Conservation (phyloP, 2,329 filamentous ascomycete genomes). For the Tolypocladium guangdongense region DNA sequence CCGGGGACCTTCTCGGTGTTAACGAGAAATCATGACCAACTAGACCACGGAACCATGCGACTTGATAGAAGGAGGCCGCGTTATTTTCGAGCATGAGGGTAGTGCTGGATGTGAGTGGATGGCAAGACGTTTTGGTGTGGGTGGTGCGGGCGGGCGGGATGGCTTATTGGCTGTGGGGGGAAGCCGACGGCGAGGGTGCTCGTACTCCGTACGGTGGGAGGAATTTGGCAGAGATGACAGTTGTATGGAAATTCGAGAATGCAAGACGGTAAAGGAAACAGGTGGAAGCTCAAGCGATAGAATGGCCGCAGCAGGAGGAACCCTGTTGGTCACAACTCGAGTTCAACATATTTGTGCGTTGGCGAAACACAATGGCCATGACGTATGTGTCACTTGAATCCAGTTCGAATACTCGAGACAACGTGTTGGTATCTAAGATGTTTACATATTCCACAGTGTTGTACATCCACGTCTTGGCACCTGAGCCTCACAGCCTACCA, state of each 20-base stretch:
- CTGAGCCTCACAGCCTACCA: background rate
- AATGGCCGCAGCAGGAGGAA: too few relatives aligned
- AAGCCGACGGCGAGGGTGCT: too few relatives aligned
- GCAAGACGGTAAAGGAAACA: too few relatives aligned
- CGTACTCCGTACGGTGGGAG: too few relatives aligned
- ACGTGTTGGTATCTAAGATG: background rate
- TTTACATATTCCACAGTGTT: background rate
- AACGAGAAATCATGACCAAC: slow-evolving; percentile 29
- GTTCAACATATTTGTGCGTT: too few relatives aligned
- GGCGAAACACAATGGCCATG: too few relatives aligned
- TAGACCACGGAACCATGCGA: slow-evolving; percentile 24
- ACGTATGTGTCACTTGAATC: background rate
- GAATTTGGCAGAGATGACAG: too few relatives aligned
- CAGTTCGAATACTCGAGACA: background rate
- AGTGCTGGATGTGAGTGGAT: background rate
- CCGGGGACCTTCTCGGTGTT: slow-evolving; percentile 29
- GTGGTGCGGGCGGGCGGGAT: too few relatives aligned
- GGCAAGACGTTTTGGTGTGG: background rate
- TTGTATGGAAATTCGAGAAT: too few relatives aligned
- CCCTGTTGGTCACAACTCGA: too few relatives aligned
- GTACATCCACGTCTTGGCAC: background rate
- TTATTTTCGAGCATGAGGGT: background rate
- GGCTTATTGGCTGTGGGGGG: too few relatives aligned
- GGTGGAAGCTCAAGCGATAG: too few relatives aligned
- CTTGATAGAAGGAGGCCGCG: background rate